Base-by-base conservation (phyloP, 78 protist genomes). In the Pigoraptor vietnamica region DNA sequence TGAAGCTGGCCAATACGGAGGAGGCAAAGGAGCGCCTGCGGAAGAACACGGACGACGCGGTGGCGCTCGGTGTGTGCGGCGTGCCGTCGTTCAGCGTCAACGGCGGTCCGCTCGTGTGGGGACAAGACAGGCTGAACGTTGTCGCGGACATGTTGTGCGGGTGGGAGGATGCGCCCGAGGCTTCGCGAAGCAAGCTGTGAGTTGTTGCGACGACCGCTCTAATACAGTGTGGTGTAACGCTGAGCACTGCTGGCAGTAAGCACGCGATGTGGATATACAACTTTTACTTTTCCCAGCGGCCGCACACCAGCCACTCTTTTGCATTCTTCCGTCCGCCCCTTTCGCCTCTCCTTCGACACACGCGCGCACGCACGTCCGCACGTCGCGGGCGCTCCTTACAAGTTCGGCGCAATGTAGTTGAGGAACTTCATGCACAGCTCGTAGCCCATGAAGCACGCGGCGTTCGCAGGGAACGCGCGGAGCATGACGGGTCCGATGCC, bases 361-460 rank as follows among this genome's bases (percentile, higher is more conserved):
- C 67, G 67, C 67, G n/a, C n/a, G 67, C 67, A 48, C 67, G 67
- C 67, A 48, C 29, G 67, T 21, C 67, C 29, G 67, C 67, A 48
- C 67, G 14, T 79, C 9, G n/a, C 84, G 9, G 10, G 14, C 84
- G n/a, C 32, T 25, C 32, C 14, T 79, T 79, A 79, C 21, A 79
- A 19, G 84, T 79, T 79, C 32, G 88, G 88, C n/a, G 25, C 9
- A 24, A 83, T 6, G 34, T 35, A 29, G 88, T 83, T 34, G 24
- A 83, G 38, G 39, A 14, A 10, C 39, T 83, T 83, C 39, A 83
- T 29, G 39, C 23, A 34, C 35, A 89, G 2, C 91, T 93, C 95
- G 32, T 90, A 93, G 81, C 95, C 95, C 2, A 92, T 0, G 92
- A 96, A 96, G 92, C 95, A 92, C 9, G 96, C 97, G 0, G 97